These are phyloP conservation scores for Tolypocladium tropicale DNA, from an alignment of 2,329 filamentous ascomycete species.

Conservation along the genomic window DNA sequence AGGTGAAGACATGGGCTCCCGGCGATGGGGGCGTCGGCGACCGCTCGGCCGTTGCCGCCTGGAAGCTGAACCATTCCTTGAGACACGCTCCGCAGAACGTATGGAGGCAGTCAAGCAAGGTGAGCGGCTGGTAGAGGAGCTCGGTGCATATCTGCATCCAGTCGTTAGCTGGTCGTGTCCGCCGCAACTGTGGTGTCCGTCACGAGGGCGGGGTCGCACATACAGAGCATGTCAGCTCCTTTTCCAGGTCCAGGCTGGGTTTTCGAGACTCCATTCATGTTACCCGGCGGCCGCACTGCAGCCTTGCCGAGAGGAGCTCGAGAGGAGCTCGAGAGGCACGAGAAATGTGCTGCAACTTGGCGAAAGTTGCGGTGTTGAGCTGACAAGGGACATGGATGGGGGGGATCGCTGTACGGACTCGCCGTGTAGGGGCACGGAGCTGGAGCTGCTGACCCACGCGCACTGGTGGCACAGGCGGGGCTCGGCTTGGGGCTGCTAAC, in stretches of 20 bases:
- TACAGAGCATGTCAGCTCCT: conserved; percentile 91
- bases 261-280: conserved; percentile 41
- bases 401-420: background rate
- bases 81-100: conserved; percentile 93
- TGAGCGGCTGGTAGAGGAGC: conserved; percentile 81
- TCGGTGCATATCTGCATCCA: conserved; percentile 81
- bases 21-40: conserved; percentile 37
- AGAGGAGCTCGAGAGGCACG: conserved; percentile 1
- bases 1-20: conserved; percentile 58
- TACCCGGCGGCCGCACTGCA: conserved; percentile 4
- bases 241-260: conserved; percentile 64
- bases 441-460: background rate
- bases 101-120: conserved; percentile 85
- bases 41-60: conserved; percentile 50
- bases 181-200: background rate
- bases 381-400: background rate
- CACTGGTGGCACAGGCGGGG: background rate
- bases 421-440: too few relatives aligned
- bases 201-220: conserved; percentile 20
- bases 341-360: background rate
- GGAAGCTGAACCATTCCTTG: conserved; percentile 90
- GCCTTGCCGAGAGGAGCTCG: background rate
- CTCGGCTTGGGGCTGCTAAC: background rate
- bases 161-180: conserved; percentile 1
- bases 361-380: background rate